Percentiles rank a stretch among this genome's conserved stretches.
phyloP scores from a whole-genome alignment of 805 yeast genomes.

The Ogataea degrootiae region DNA sequence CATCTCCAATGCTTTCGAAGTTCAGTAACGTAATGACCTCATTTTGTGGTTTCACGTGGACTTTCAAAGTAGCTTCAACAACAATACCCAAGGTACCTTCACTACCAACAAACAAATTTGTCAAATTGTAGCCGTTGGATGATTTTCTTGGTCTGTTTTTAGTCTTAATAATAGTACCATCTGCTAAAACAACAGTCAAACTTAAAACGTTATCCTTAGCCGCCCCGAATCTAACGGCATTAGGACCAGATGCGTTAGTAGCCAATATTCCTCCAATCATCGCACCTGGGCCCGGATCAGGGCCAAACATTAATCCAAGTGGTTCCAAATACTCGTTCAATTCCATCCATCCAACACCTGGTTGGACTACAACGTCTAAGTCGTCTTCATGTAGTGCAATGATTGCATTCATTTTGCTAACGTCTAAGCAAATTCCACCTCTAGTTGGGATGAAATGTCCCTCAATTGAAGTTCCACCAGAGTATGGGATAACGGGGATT shows the following conservation, averaged over 20 bases:
- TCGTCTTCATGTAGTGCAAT: conserved; percentile 55
- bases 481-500: conserved; percentile 68
- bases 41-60: conserved; percentile 58
- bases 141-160: conserved; percentile 71
- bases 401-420: conserved; percentile 57
- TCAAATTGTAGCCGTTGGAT: conserved; percentile 75
- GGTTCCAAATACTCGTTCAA: conserved; percentile 49
- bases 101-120: conserved; percentile 68
- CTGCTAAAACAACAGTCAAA: conserved; percentile 72
- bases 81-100: conserved; percentile 80
- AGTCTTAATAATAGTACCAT: conserved; percentile 73
- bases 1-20: conserved; percentile 64
- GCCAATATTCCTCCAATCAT: conserved; percentile 72
- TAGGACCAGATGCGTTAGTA: conserved; percentile 76
- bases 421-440: conserved; percentile 55
- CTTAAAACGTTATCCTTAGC: conserved; percentile 68
- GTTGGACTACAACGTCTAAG: conserved; percentile 71
- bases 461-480: conserved; percentile 76
- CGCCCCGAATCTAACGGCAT: conserved; percentile 74
- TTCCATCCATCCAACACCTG: conserved; percentile 76
- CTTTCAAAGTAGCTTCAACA: conserved; percentile 69
- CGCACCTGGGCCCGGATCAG: conserved; percentile 79
- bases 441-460: conserved; percentile 74
- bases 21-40: conserved; percentile 68
- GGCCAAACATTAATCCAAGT: conserved; percentile 59